phyloP scores from a whole-genome alignment of 2,329 filamentous ascomycete genomes.

The Aspergillus fructus region DNA sequence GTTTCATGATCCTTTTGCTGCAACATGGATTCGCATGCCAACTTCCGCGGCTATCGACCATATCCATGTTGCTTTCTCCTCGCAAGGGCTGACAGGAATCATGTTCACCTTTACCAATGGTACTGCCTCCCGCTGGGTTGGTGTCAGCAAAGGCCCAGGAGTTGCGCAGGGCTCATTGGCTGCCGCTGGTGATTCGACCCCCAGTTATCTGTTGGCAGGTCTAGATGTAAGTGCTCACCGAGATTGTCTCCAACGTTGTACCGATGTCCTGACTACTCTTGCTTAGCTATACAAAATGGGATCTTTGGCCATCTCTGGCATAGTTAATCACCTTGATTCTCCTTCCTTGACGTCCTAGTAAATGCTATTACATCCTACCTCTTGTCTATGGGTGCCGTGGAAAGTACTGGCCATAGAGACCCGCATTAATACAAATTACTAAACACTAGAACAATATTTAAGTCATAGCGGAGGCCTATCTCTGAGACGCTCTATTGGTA shows the following conservation, averaged over 20 bases:
- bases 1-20: constrained; percentile 3
- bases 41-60: background rate
- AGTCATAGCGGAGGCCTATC: too few relatives aligned
- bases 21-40: constrained; percentile 3
- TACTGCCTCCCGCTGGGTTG: constrained; percentile 7
- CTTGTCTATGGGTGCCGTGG: too few relatives aligned
- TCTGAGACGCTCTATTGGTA: too few relatives aligned
- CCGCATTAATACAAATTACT: too few relatives aligned
- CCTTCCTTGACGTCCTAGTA: too few relatives aligned
- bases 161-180: constrained; percentile 1
- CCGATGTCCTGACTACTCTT: background rate
- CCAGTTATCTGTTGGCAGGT: constrained; percentile 6
- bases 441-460: too few relatives aligned
- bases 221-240: constrained; percentile 2
- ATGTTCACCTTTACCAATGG: constrained; percentile 2
- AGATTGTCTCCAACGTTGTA: background rate
- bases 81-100: constrained; percentile 9
- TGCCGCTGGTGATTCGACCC: background rate
- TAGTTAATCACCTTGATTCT: too few relatives aligned
- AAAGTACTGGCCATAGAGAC: too few relatives aligned
- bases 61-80: constrained; percentile 2
- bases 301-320: background rate
- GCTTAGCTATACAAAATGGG: background rate
- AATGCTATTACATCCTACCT: background rate
- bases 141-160: background rate